Conservation (phyloP, 257 asterid genomes). For the Solanum corneliomulleri region DNA sequence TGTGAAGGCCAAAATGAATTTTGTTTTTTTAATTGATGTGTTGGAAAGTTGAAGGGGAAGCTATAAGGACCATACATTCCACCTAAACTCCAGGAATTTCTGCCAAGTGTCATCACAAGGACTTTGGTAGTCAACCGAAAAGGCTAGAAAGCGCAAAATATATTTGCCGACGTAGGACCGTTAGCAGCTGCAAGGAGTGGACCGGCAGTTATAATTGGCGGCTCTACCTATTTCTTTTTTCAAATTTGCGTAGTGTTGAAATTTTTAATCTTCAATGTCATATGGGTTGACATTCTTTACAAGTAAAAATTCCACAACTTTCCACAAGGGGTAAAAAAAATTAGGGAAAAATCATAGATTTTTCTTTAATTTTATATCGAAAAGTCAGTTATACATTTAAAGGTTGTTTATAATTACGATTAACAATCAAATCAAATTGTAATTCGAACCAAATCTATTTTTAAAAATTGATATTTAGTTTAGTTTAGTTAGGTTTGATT, state of each 20-base stretch:
- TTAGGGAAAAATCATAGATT: too few species aligned
- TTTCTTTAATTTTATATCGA: too few species aligned
- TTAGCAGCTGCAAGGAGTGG: neutral
- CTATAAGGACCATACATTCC: neutral
- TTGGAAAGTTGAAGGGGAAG: neutral
- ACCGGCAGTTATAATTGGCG: neutral
- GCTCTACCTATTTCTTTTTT: neutral
- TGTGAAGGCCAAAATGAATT: neutral
- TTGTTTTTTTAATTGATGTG: neutral
- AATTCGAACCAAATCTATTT: too few species aligned
- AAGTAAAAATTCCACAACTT: neutral
- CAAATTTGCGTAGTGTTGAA: neutral
- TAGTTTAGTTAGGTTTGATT: too few species aligned
- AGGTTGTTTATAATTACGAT: accelerated
- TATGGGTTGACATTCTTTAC: neutral
- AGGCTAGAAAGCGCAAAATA: neutral
- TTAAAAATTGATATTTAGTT: too few species aligned
- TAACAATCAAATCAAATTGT: too few species aligned
- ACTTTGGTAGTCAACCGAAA: neutral
- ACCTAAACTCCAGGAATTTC: neutral
- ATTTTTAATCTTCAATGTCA: neutral
- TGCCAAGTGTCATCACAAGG: neutral
- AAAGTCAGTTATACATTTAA: too few species aligned
- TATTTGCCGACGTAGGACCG: neutral
- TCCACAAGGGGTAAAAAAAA: too few species aligned